Conservation (phyloP, 1,139 yeast species). For the Diutina sp. region DNA sequence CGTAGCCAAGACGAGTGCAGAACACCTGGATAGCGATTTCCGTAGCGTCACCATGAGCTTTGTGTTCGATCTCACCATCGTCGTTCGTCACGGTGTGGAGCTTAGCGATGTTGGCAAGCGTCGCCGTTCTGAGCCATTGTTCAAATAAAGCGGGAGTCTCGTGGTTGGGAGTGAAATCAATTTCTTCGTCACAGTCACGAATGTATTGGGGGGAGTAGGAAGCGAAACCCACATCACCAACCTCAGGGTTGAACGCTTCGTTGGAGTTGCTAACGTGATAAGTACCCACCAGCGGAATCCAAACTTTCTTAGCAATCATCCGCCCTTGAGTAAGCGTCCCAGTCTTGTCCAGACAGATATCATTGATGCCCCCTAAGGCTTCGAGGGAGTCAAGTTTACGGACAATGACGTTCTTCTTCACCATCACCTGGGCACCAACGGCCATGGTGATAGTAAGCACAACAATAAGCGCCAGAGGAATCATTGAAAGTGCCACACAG, state of each 20-base stretch:
- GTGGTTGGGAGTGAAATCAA: slow-evolving; percentile 12
- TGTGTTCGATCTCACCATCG: slow-evolving; percentile 40
- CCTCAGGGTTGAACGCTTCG: slow-evolving; percentile 64
- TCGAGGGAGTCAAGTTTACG: slow-evolving; percentile 70
- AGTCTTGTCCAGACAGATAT: slow-evolving; percentile 75
- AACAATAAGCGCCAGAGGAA: slow-evolving; percentile 70
- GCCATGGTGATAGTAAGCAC: slow-evolving; percentile 82
- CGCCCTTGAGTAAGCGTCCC: slow-evolving; percentile 75
- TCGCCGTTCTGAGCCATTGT: slow-evolving; percentile 44
- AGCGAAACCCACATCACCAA: slow-evolving; percentile 40
- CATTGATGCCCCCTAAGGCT: slow-evolving; percentile 70
- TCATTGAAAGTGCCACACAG: slow-evolving; percentile 74
- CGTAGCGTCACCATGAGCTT: slow-evolving; percentile 76
- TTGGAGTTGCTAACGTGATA: slow-evolving; percentile 44
- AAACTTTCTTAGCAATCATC: slow-evolving; percentile 59
- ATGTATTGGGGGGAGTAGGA: slow-evolving; percentile 28
- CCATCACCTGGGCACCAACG: slow-evolving; percentile 75
- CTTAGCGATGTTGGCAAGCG: slow-evolving; percentile 63
- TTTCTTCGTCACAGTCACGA: slow-evolving; percentile 26
- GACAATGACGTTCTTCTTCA: slow-evolving; percentile 56
- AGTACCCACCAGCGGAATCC: slow-evolving; percentile 73
- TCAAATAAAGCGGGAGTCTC: slow-evolving; percentile 5
- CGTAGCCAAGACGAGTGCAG: slow-evolving; percentile 39
- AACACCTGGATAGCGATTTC: slow-evolving; percentile 76
- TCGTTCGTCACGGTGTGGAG: slow-evolving; percentile 30